Base-by-base conservation (phyloP, 2,329 filamentous ascomycete genomes). In the Aspergillus amoenus region DNA sequence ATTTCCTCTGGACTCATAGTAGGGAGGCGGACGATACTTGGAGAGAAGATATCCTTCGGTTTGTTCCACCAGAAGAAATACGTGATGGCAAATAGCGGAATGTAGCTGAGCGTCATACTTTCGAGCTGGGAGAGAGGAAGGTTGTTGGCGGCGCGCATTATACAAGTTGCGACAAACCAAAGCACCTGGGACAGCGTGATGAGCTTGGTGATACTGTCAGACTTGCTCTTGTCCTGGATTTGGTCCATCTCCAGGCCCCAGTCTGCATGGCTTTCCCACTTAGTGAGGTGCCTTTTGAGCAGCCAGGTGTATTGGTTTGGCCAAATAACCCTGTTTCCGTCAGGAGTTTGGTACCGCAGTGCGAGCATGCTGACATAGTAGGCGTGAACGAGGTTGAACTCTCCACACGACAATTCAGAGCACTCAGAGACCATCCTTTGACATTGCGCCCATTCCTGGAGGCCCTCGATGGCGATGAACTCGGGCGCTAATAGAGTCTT, bases 51-150 rank as follows among this genome's bases (percentile, higher is more conserved):
- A 17, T 41, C 47, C 22, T 50, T 50, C 15, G 54, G 54, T 22
- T 56, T 56, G 9, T 46, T 11, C 54, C 54, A 56, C 54, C 54
- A 56, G 39, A 56, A 56, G 47, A 34, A 48, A 22, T 56, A 56
- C 13, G 45, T 56, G 11, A 56, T 17, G 3, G 43, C 41, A 34
- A 49, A 48, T 2, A 51, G 17, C 8, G 54, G 45, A 42, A 56
- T 56, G 22, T 49, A 56, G 22, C 44, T 49, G 4, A 56, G 41
- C 9, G 54, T 56, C 47, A 52, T 56, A 21, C 41, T 42, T 13
- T 56, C 54, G 9, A 56, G 41, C 32, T 56, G 44, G 8, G 45
- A 37, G 18, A 56, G 34, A 12, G 47, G 54, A 27, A 56, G 54
- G n/a, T 13, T n/a, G 5, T 24, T 40, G 6, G 43, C 37, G 4